Percentiles rank a stretch among this genome's conserved stretches.
Conservation (phyloP, 352 stramenopile species). For the Pythium pyrilobum region DNA sequence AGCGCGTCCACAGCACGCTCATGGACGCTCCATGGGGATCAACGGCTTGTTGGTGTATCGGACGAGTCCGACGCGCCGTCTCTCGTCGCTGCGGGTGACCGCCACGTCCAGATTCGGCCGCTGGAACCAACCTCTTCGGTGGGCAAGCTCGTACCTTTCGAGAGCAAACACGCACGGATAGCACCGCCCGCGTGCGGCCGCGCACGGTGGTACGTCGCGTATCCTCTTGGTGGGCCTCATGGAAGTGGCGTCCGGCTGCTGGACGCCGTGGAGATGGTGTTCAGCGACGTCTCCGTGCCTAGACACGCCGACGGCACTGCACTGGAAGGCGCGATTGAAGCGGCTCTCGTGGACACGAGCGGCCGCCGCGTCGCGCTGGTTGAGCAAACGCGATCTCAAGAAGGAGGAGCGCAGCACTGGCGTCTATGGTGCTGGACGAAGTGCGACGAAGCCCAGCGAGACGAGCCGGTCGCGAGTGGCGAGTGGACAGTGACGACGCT, state of each 20-base stretch:
- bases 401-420: not conserved
- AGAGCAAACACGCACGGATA: conserved; percentile 1
- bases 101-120: conserved; percentile 15
- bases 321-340: not conserved
- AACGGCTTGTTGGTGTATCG: conserved; percentile 9
- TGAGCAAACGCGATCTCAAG: not conserved
- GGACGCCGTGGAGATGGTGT: conserved; percentile 9
- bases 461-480: not conserved
- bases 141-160: conserved; percentile 13
- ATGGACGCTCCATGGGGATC: conserved; percentile 17
- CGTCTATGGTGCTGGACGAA: conserved; percentile 14
- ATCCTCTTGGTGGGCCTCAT: not conserved
- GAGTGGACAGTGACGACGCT: not conserved
- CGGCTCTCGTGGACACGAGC: conserved; percentile 1
- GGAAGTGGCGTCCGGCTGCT: not conserved
- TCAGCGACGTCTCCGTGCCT: not conserved
- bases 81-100: conserved; percentile 12
- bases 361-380: conserved; percentile 5
- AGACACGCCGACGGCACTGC: not conserved
- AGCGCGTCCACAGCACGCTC: not conserved
- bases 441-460: not conserved
- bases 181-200: not conserved
- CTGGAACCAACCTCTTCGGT: not conserved
- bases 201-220: conserved; percentile 8
- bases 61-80: not conserved